A percentile compares a stretch with the other conserved stretches of the same genome.
phyloP scores from a whole-genome alignment of 2,329 filamentous ascomycete genomes.

The Botrytis byssoidea region DNA sequence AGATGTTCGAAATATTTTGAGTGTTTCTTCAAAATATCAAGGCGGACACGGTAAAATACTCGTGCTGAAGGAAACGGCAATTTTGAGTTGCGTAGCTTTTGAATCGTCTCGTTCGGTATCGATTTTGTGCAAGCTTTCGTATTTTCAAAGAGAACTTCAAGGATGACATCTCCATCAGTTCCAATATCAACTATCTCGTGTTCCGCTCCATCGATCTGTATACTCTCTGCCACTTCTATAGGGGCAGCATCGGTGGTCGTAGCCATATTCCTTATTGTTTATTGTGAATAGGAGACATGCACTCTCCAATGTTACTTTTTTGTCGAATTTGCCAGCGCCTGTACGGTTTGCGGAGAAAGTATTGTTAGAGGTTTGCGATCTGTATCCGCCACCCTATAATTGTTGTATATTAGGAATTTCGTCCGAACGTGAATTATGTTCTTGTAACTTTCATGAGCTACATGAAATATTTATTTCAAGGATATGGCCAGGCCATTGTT shows the following conservation, averaged over 20 bases:
- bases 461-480: conserved; percentile 28
- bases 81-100: conserved; percentile 39
- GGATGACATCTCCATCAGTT: conserved; percentile 60
- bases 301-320: neutral
- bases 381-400: neutral
- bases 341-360: neutral
- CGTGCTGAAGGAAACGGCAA: conserved; percentile 31
- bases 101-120: conserved; percentile 49
- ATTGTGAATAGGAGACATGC: too few species aligned
- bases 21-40: conserved; percentile 54
- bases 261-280: neutral
- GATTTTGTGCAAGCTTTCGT: conserved; percentile 51
- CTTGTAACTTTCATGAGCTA: conserved; percentile 13
- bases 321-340: neutral
- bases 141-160: conserved; percentile 65
- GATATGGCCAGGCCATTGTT: conserved; percentile 39
- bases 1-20: conserved; percentile 71
- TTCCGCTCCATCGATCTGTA: conserved; percentile 29
- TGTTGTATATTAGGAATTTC: neutral
- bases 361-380: neutral
- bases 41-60: conserved; percentile 57
- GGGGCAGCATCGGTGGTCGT: neutral
- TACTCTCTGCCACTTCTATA: conserved; percentile 16
- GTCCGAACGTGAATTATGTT: neutral
- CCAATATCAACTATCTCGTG: conserved; percentile 50